Conservation (phyloP, 148 eudicot genomes). For the Gaultheria prostrata region DNA sequence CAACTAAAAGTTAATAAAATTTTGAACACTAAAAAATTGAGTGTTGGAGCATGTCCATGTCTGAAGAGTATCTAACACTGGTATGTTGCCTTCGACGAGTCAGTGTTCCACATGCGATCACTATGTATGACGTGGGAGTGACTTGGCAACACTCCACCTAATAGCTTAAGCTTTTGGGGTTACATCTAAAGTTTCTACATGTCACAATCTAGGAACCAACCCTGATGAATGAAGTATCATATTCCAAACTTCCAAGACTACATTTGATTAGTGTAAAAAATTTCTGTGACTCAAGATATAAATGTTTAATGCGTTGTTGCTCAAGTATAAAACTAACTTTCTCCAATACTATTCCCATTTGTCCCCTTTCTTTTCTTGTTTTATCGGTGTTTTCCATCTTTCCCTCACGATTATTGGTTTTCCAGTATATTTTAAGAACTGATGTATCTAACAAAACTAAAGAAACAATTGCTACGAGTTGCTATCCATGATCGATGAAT, state of each 20-base stretch:
- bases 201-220: conserved; percentile 1
- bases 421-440: not conserved
- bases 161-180: not conserved
- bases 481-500: not conserved
- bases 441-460: not conserved
- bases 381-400: not conserved
- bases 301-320: not conserved
- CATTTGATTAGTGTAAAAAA: not conserved
- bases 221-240: not conserved
- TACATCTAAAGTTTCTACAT: not conserved
- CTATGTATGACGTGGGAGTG: not conserved
- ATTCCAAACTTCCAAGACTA: conserved; percentile 1
- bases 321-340: not conserved
- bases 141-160: not conserved
- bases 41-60: too few species aligned
- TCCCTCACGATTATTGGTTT: not conserved
- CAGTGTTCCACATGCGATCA: not conserved
- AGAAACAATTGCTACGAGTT: not conserved
- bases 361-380: too few species aligned
- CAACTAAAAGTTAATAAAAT: too few species aligned
- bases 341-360: not conserved
- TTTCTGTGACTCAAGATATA: not conserved
- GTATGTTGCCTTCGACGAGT: not conserved
- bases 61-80: not conserved
- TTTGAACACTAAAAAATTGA: too few species aligned